Percentiles rank a stretch among this genome's conserved stretches.
Conservation (phyloP, 2,329 filamentous ascomycete genomes). For the Neonectria punicea region DNA sequence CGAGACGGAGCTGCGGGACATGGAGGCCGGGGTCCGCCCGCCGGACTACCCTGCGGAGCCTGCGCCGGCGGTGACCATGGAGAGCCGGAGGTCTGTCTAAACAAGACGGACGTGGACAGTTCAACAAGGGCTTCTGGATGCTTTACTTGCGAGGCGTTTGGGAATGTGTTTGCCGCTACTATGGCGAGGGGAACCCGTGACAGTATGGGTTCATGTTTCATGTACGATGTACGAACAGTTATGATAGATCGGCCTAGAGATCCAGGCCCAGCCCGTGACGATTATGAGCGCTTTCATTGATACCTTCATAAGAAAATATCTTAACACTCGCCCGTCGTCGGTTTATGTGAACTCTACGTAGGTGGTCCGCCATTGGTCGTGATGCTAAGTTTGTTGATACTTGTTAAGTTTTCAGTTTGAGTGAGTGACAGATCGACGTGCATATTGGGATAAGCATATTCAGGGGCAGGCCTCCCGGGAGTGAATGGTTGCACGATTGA, state of each 20-base stretch:
- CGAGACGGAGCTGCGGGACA: constrained; percentile 39
- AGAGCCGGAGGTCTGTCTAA: constrained; percentile 29
- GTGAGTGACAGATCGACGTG: background rate
- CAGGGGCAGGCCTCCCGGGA: background rate
- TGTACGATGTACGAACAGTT: background rate
- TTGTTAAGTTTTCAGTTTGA: too few relatives aligned
- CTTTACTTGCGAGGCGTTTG: constrained; percentile 7
- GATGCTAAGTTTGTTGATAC: background rate
- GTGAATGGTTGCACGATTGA: background rate
- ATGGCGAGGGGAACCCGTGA: background rate
- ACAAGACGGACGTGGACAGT: background rate
- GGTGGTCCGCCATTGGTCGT: background rate
- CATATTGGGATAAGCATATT: background rate
- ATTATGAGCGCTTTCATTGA: background rate
- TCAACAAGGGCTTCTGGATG: background rate
- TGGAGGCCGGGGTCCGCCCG: constrained; percentile 42
- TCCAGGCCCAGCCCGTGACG: background rate
- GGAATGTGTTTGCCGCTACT: background rate
- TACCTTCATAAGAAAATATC: background rate
- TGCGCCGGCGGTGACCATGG: constrained; percentile 35
- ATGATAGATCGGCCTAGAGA: constrained; percentile 1
- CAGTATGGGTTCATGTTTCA: background rate
- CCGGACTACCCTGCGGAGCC: constrained; percentile 46
- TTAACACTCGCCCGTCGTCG: too few relatives aligned
- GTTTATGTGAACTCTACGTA: background rate